A percentile compares a stretch with the other conserved stretches of the same genome.
These are phyloP conservation scores for Acer negundo DNA, from an alignment of 345 rosid genomes.

Conservation along the genomic window DNA sequence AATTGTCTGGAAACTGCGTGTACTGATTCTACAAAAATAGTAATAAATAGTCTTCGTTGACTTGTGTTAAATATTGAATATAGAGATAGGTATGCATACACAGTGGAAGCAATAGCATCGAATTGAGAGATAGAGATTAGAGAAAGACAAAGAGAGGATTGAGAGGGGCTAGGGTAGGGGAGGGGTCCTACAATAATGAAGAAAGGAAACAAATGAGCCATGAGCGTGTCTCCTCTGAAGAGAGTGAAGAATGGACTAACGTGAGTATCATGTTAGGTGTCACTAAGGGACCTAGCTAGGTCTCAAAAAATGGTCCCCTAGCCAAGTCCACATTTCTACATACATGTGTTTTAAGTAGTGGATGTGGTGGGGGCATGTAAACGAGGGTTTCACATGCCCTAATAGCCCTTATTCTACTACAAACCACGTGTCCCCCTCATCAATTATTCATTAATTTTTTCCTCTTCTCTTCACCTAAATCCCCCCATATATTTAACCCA, in stretches of 20 bases:
- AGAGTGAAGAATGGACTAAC: constrained; percentile 47
- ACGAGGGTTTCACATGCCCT: constrained; percentile 56
- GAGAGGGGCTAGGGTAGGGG: constrained; percentile 5
- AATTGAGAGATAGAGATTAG: background rate
- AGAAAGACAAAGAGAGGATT: constrained; percentile 27
- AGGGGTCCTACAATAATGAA: constrained; percentile 43
- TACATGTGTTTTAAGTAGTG: constrained; percentile 4
- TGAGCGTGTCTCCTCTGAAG: constrained; percentile 52
- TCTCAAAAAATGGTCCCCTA: constrained; percentile 29
- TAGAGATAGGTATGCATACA: too few relatives aligned
- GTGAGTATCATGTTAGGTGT: constrained; percentile 60
- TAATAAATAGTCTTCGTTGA: constrained; percentile 31
- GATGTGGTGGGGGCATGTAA: constrained; percentile 41
- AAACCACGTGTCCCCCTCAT: constrained; percentile 52
- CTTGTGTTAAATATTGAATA: constrained; percentile 16
- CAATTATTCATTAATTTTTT: constrained; percentile 24
- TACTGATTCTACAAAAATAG: background rate
- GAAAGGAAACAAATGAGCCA: constrained; percentile 36
- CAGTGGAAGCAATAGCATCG: too few relatives aligned
- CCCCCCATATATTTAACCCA: background rate
- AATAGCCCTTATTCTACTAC: constrained; percentile 46
- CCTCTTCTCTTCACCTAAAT: background rate
- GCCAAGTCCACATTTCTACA: constrained; percentile 12
- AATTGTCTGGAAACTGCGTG: constrained; percentile 14
- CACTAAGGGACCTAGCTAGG: constrained; percentile 20